Evolutionary conservation across 805 yeast species (phyloP).

Genomic region (Yarrowia deformans): DNA sequence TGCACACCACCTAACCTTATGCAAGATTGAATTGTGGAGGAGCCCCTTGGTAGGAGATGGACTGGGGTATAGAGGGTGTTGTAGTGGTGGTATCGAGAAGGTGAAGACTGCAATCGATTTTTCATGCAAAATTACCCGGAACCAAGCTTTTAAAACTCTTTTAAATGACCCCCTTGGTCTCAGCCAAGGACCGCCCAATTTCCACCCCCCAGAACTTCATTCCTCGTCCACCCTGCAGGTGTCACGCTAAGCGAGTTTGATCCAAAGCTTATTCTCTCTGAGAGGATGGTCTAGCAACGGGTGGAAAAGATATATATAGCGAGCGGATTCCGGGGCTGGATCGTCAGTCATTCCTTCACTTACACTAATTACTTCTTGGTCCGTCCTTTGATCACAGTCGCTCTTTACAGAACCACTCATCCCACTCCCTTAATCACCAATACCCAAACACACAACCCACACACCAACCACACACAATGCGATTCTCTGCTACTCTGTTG

Average conservation of each 20-base stretch:
- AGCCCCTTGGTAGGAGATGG: background rate
- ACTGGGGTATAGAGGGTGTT: background rate
- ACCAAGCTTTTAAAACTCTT: background rate
- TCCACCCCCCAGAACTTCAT: background rate
- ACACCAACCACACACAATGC: background rate
- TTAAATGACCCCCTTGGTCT: too few species aligned
- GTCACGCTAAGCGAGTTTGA: conserved; percentile 14
- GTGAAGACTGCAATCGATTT: background rate
- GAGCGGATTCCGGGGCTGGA: background rate
- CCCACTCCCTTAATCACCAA: background rate
- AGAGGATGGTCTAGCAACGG: background rate
- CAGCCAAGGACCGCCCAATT: too few species aligned
- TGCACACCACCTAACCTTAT: conserved; percentile 29
- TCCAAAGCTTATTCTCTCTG: too few species aligned
- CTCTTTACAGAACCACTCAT: conserved; percentile 4
- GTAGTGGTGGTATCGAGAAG: background rate
- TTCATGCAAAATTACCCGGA: background rate
- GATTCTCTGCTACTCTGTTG: conserved; percentile 15
- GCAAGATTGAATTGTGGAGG: background rate
- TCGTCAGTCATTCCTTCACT: background rate
- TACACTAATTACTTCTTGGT: background rate
- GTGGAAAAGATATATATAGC: conserved; percentile 2
- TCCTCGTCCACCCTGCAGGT: conserved; percentile 32
- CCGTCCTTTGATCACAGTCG: background rate
- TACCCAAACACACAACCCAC: background rate